Conservation (phyloP, 805 yeast genomes). For the Hanseniaspora jakobsenii region DNA sequence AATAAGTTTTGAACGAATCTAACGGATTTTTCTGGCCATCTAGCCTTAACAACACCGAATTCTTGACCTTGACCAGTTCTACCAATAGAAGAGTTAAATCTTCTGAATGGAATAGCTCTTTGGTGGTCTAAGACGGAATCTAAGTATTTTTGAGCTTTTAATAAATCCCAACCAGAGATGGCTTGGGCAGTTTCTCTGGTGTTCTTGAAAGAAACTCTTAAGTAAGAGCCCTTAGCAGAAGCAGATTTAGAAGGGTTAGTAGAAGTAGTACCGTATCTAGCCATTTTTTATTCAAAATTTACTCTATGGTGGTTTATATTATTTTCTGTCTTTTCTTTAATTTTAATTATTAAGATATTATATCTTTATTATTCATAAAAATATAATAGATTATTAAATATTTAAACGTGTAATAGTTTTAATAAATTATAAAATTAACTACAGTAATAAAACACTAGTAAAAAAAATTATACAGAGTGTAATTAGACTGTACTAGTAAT, state of each 20-base stretch:
- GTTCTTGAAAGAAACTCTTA: conserved; percentile 99
- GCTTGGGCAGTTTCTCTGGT: conserved; percentile 99
- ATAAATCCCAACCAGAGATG: conserved; percentile 93
- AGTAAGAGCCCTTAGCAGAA: conserved; percentile 97
- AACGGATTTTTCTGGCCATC: conserved; percentile 99
- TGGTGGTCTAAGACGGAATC: conserved; percentile 93
- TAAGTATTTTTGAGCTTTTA: conserved; percentile 90
- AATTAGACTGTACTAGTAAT: no score
- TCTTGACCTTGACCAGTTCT: conserved; percentile 99
- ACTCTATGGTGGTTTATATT: conserved; percentile 16
- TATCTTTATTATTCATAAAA: no score
- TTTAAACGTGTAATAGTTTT: no score
- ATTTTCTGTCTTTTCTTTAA: no score
- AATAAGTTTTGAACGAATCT: conserved; percentile 88
- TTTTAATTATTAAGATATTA: no score
- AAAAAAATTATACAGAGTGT: no score
- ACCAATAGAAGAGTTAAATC: conserved; percentile 92
- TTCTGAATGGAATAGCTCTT: conserved; percentile 99
- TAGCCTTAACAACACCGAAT: conserved; percentile 98
- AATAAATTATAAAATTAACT: no score
- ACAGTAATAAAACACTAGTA: no score
- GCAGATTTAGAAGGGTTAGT: conserved; percentile 99
- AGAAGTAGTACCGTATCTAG: conserved; percentile 98
- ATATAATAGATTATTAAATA: no score
- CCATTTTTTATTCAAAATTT: conserved; percentile 44